Base-by-base conservation (phyloP, 768 basidiomycete species). In the Lepiota venenata region DNA sequence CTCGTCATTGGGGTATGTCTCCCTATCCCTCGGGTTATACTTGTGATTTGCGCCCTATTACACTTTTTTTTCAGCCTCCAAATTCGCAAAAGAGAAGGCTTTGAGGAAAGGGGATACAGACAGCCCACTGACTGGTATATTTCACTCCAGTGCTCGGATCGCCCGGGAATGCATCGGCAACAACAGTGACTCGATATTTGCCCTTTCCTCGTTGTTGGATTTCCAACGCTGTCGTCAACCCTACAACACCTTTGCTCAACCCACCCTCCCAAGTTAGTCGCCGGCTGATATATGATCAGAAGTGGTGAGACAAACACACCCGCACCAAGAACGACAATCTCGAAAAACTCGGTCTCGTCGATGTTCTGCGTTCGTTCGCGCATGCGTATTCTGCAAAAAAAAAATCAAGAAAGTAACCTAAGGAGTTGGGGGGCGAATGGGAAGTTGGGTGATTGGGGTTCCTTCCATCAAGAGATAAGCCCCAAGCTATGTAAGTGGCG, bases 121-220 rank as follows among this genome's bases (percentile, higher is more conserved):
- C 91, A 36, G 91, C 91, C 91, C 91, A 92, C 32, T 80, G 80
- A 64, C 87, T 89, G 2, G 91, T 89, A 60, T 89, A 93, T 50
- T 77, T 76, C 63, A 87, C 84, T 10, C 53, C 46, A n/a, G 75
- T 77, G 69, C 85, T 85, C 1, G 81, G 77, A 65, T 93, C 91
- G 37, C 75, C 83, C 0, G 91, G 90, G 38, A 91, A 73, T 1
- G 76, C 72, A 48, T 90, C 87, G 0, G 91, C 85, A 10, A 92
- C 68, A 48, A 93, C 75, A 1, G 81, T 82, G 15, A 92, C 89
- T 2, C 71, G 68, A 62, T 87, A 86, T 4, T 71, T 74, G 8
- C 80, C 81, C 14, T 72, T 74, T 8, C 53, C 46, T 8, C 53
- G 27, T 59, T 86, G 81, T 64, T 88, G 88, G 10, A 91, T 71